Evolutionary conservation across 192 early-diverging fungal species (phyloP), one percentile per base, ranked within the genome.

Genomic region (Powellomyces hirtus): DNA sequence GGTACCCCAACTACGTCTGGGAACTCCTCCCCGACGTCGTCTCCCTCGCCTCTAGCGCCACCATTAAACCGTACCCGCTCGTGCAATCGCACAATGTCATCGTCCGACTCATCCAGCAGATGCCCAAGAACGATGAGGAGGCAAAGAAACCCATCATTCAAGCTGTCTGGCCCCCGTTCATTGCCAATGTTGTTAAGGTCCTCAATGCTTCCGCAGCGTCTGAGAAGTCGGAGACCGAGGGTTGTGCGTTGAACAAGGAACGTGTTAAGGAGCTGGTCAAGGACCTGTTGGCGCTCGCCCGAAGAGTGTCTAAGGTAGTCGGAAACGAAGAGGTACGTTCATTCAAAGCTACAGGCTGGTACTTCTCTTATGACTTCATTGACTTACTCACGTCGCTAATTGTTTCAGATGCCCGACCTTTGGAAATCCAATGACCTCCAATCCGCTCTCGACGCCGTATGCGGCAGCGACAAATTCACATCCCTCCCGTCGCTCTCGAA

Each of bases 1-100:
- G 85, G 29, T 85, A 83, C 62, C 84, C 88, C 20, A 64, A 76
- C 11, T 66, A 79, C 37, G 79, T 82, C 34, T 92, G 88, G 89
- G 75, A 77, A 66, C 71, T 92, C 2, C 79, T 89, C 13, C 72
- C 78, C 29, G 75, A 63, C 13, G 67, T 90, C 2, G 66, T 91
- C 4, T 64, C 75, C 38, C 33, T 64, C 16, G 65, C 66, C 0
- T 33, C 22, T 3, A 33, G 57, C 20, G 42, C 42, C 51, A 31
- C 18, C 29, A 36, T 26, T 34, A 67, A 74, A 59, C 30, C 63
- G 20, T 59, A 62, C 38, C 40, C 30, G 11, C 34, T 77, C 11
- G 66, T 63, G 18, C 68, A 76, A 51, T 66, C 37, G 13, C 69
- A 70, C 57, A 55, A 65, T 30, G 44, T 77, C 18, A 62, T 76